These are phyloP conservation scores for Botrytis aclada DNA, from an alignment of 2,329 filamentous ascomycete genomes.

Conservation along the genomic window DNA sequence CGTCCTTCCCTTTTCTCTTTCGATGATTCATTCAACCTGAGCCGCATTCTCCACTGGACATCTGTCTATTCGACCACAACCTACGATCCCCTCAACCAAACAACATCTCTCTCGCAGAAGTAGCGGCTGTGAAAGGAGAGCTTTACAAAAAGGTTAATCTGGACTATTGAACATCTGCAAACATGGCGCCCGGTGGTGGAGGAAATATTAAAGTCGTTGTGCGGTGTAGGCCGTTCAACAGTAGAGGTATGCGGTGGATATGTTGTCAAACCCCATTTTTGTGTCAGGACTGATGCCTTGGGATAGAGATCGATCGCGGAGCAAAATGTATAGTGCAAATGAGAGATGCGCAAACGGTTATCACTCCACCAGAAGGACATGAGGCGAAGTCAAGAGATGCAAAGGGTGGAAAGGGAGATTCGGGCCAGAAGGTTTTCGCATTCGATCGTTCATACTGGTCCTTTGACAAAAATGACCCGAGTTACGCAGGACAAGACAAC, in stretches of 20 bases:
- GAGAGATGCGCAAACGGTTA: constrained; percentile 87
- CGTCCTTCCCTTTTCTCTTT: constrained; percentile 9
- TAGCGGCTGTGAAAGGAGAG: constrained; percentile 15
- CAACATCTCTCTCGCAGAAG: neutral
- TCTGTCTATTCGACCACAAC: neutral
- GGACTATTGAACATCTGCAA: constrained; percentile 26
- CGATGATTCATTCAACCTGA: constrained; percentile 15
- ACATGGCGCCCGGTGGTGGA: constrained; percentile 51
- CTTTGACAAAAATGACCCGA: constrained; percentile 75
- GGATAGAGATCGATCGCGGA: constrained; percentile 77
- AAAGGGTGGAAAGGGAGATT: constrained; percentile 64
- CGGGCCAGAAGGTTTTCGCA: constrained; percentile 79
- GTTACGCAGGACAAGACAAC: constrained; percentile 87
- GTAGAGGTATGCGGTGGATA: constrained; percentile 63
- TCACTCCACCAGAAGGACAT: constrained; percentile 67
- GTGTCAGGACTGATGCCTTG: constrained; percentile 21
- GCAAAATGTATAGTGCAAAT: constrained; percentile 98
- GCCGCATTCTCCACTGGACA: constrained; percentile 3
- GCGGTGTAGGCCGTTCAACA: constrained; percentile 91
- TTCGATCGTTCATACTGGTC: constrained; percentile 99
- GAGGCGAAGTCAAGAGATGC: constrained; percentile 51
- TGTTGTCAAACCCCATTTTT: neutral
- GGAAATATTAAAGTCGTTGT: constrained; percentile 99
- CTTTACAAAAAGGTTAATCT: constrained; percentile 4
- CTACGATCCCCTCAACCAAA: constrained; percentile 19